A percentile compares a stretch with the other conserved stretches of the same genome.
Conservation (phyloP, 768 basidiomycete genomes). For the Lentinula lateritia region DNA sequence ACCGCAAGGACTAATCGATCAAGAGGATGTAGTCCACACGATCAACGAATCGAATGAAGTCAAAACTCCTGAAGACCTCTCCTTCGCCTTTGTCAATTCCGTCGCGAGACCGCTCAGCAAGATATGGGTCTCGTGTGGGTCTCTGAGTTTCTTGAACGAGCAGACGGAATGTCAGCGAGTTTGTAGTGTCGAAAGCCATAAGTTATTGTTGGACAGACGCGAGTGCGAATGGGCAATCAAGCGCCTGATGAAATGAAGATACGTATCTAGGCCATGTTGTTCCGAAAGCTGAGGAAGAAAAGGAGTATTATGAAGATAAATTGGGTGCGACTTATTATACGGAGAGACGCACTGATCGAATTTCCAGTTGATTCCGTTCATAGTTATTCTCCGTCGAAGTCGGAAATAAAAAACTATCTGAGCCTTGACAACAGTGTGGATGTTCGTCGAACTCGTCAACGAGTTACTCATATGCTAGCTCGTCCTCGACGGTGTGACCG, state of each 20-base stretch:
- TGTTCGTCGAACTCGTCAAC: slow-evolving; percentile 65
- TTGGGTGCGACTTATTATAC: no score
- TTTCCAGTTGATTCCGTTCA: slow-evolving; percentile 89
- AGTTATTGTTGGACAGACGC: slow-evolving; percentile 54
- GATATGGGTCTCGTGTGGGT: slow-evolving; percentile 83
- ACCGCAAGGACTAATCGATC: slow-evolving; percentile 76
- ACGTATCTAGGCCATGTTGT: slow-evolving; percentile 95
- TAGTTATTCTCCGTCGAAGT: slow-evolving; percentile 97
- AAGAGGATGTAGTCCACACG: slow-evolving; percentile 73
- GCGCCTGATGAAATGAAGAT: slow-evolving; percentile 95
- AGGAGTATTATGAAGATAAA: no score
- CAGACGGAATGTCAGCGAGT: slow-evolving; percentile 75
- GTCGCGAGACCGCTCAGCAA: slow-evolving; percentile 87
- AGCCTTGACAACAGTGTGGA: slow-evolving; percentile 90
- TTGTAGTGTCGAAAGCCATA: slow-evolving; percentile 66
- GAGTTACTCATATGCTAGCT: slow-evolving; percentile 78
- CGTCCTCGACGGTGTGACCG: slow-evolving; percentile 76
- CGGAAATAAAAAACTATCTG: slow-evolving; percentile 97
- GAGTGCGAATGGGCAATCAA: slow-evolving; percentile 86
- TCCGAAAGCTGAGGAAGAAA: slow-evolving; percentile 72
- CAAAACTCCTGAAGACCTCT: slow-evolving; percentile 77
- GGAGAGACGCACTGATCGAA: slow-evolving; percentile 73
- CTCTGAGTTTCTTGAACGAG: slow-evolving; percentile 86
- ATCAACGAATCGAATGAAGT: slow-evolving; percentile 78
- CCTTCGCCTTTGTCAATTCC: slow-evolving; percentile 86